phyloP scores from a whole-genome alignment of 192 early-diverging fungal genomes.

The Haplosporangium gracile region DNA sequence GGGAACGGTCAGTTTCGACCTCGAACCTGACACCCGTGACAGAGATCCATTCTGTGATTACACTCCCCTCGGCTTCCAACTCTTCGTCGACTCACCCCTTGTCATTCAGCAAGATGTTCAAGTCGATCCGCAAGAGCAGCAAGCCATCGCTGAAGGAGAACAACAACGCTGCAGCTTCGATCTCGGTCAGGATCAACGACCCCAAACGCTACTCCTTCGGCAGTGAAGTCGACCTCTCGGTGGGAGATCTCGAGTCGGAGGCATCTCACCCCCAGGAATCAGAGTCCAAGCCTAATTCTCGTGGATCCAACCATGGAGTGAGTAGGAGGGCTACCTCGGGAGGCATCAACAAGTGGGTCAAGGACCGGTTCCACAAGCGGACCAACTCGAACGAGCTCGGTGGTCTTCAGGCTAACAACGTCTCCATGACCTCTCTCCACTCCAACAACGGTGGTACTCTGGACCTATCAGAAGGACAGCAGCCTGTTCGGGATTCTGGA shows the following conservation, averaged over 20 bases:
- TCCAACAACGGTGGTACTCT: not conserved
- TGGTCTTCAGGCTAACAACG: constrained; percentile 1
- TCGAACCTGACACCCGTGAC: constrained; percentile 12
- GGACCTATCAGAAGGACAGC: constrained; percentile 1
- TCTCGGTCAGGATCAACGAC: not conserved
- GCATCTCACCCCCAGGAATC: not conserved
- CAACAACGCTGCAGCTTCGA: not conserved
- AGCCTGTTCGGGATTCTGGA: constrained; percentile 37
- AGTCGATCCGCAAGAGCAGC: constrained; percentile 45
- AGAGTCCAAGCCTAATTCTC: constrained; percentile 20
- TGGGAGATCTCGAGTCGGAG: constrained; percentile 16
- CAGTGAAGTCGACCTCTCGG: constrained; percentile 22
- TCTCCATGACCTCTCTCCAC: constrained; percentile 18
- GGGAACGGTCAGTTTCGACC: constrained; percentile 41
- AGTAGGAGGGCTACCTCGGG: constrained; percentile 8
- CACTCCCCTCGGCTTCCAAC: not conserved
- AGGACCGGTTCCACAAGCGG: constrained; percentile 46
- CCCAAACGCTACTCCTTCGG: constrained; percentile 31
- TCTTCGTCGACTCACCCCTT: constrained; percentile 15
- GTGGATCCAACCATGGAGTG: constrained; percentile 4
- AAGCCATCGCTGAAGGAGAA: constrained; percentile 23
- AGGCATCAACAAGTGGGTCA: constrained; percentile 45
- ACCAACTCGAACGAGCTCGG: constrained; percentile 44
- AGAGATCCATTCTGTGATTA: not conserved
- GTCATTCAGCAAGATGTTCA: constrained; percentile 48